A percentile compares a stretch with the other conserved stretches of the same genome.
These are phyloP conservation scores for Aotearoamyces nothofagi DNA, from an alignment of 2,329 filamentous ascomycete genomes.

Conservation along the genomic window DNA sequence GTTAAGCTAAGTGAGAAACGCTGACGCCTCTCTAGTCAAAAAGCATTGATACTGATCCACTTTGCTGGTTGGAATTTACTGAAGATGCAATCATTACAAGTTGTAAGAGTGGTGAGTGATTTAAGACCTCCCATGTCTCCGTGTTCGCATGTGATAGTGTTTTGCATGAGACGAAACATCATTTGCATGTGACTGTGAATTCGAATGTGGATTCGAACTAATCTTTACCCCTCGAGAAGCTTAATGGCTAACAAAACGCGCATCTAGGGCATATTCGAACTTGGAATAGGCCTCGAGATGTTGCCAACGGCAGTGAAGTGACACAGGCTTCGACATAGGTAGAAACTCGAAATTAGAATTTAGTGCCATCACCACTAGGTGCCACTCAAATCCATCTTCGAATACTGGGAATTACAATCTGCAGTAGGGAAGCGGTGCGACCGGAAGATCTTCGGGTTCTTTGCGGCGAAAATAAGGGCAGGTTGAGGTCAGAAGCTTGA, in stretches of 20 bases:
- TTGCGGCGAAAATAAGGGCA: too few relatives aligned
- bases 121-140: too few relatives aligned
- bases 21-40: slow-evolving; percentile 45
- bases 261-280: slow-evolving; percentile 55
- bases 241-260: slow-evolving; percentile 7
- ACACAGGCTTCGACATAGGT: slow-evolving; percentile 13
- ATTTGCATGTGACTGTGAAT: slow-evolving; percentile 1
- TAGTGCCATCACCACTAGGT: too few relatives aligned
- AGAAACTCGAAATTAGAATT: too few relatives aligned
- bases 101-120: slow-evolving; percentile 66
- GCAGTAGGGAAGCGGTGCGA: too few relatives aligned
- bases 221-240: not conserved
- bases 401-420: too few relatives aligned
- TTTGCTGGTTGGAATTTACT: slow-evolving; percentile 87
- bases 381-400: too few relatives aligned
- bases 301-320: slow-evolving; percentile 20
- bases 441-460: too few relatives aligned
- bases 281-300: slow-evolving; percentile 49
- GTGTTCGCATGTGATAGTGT: slow-evolving; percentile 8
- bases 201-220: slow-evolving; percentile 1
- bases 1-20: not conserved
- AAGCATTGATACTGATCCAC: slow-evolving; percentile 68
- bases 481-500: too few relatives aligned
- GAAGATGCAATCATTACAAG: slow-evolving; percentile 87
- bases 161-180: slow-evolving; percentile 1